These are phyloP conservation scores for Hypholoma sublateritium DNA, from an alignment of 768 basidiomycete species.

Conservation along the genomic window DNA sequence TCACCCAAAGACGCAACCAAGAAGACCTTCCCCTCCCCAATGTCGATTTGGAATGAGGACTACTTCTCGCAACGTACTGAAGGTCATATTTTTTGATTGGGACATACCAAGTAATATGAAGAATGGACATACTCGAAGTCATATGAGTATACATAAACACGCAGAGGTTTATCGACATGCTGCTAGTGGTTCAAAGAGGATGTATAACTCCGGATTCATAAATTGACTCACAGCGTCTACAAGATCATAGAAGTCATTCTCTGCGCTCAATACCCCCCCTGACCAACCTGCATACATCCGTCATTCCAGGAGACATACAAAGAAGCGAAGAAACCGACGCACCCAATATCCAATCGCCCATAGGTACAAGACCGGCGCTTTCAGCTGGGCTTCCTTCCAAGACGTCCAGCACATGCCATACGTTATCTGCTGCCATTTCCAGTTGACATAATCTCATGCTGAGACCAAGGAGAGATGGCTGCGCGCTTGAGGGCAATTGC, in stretches of 20 bases:
- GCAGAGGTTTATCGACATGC: slow-evolving; percentile 92
- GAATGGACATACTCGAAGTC: slow-evolving; percentile 82
- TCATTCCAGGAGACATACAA: slow-evolving; percentile 22
- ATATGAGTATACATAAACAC: slow-evolving; percentile 95
- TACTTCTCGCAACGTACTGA: slow-evolving; percentile 87
- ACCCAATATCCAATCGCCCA: slow-evolving; percentile 59
- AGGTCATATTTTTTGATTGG: slow-evolving; percentile 9
- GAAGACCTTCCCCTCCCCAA: slow-evolving; percentile 95
- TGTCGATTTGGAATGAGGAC: slow-evolving; percentile 94
- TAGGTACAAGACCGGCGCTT: slow-evolving; percentile 93
- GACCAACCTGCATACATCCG: slow-evolving; percentile 89
- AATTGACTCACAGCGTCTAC: slow-evolving; percentile 80
- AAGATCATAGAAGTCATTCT: slow-evolving; percentile 95
- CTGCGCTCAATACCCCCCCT: slow-evolving; percentile 86
- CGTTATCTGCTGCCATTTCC: slow-evolving; percentile 83
- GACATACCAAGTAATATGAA: neutral
- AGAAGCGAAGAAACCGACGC: slow-evolving; percentile 2
- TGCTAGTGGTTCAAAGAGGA: slow-evolving; percentile 27
- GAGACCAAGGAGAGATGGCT: slow-evolving; percentile 91
- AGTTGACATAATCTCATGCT: slow-evolving; percentile 94
- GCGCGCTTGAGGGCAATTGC: slow-evolving; percentile 42
- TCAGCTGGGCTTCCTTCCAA: slow-evolving; percentile 96
- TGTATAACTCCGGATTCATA: neutral
- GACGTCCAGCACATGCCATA: slow-evolving; percentile 98
- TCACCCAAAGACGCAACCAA: slow-evolving; percentile 95